Conservation (phyloP, 192 early-diverging fungal species). For the Coemansia sp. region DNA sequence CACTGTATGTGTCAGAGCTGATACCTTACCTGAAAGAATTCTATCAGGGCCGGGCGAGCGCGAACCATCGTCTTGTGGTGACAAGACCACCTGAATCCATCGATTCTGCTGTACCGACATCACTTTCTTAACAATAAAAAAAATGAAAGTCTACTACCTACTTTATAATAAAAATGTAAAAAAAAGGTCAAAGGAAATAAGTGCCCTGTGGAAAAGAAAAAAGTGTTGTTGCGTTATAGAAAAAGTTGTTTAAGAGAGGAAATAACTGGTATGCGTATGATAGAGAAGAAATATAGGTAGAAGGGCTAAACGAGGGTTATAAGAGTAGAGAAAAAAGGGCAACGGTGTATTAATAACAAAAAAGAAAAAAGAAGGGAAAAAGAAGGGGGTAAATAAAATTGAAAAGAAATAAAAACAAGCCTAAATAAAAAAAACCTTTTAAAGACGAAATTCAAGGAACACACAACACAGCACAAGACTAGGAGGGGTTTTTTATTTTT, state of each 20-base stretch:
- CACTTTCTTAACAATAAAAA: neutral
- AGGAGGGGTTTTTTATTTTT: too few species aligned
- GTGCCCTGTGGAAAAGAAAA: neutral
- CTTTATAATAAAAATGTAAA: neutral
- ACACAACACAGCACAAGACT: neutral
- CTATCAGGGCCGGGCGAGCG: constrained; percentile 16
- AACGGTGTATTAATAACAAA: neutral
- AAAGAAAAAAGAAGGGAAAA: neutral
- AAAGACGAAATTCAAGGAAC: neutral
- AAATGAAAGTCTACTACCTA: too few species aligned
- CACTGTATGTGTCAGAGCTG: neutral
- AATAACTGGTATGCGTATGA: neutral
- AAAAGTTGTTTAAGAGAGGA: neutral
- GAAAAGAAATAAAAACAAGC: neutral
- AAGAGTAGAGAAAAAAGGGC: neutral
- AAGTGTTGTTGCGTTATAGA: neutral
- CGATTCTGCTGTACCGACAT: neutral
- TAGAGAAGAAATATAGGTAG: neutral
- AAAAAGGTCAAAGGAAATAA: neutral
- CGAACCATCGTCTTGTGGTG: constrained; percentile 2
- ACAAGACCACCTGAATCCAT: neutral
- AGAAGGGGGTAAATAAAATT: neutral
- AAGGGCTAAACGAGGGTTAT: neutral
- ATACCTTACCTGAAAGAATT: constrained; percentile 18
- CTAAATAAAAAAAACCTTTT: neutral